phyloP scores from a whole-genome alignment of 768 basidiomycete genomes.

The Rossbeevera mucosa region DNA sequence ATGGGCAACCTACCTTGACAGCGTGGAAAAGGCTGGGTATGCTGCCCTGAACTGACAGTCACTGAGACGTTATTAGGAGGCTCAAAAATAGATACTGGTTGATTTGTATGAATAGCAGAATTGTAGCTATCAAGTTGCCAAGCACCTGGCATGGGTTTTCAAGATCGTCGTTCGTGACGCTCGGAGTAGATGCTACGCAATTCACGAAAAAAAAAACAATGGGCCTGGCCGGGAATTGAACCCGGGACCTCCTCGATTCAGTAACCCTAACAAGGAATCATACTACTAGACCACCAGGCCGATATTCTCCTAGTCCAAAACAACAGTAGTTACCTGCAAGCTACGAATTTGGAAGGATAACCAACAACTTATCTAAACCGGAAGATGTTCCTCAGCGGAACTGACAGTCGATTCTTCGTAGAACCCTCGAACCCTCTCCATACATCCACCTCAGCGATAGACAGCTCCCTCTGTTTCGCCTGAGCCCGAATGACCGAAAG shows the following conservation, averaged over 20 bases:
- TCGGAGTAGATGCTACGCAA: too few relatives aligned
- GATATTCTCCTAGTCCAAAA: rapidly evolving
- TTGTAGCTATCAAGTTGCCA: background rate
- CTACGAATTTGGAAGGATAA: background rate
- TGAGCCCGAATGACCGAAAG: slow-evolving; percentile 1
- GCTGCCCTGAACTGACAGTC: slow-evolving; percentile 21
- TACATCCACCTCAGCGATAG: slow-evolving; percentile 14
- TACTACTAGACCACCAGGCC: slow-evolving; percentile 52
- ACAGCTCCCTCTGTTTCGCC: slow-evolving; percentile 13
- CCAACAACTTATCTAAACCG: slow-evolving; percentile 31
- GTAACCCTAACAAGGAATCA: slow-evolving; percentile 49
- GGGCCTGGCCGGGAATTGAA: slow-evolving; percentile 57
- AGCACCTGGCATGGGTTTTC: background rate
- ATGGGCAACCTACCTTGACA: slow-evolving; percentile 34
- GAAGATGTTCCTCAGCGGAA: slow-evolving; percentile 31
- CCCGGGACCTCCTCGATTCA: slow-evolving; percentile 55
- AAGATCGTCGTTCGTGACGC: background rate
- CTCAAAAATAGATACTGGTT: background rate
- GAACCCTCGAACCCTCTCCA: slow-evolving; percentile 25
- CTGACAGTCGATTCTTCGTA: slow-evolving; percentile 24
- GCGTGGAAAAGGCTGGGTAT: slow-evolving; percentile 30
- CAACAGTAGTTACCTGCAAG: background rate
- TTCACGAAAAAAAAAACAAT: too few relatives aligned
- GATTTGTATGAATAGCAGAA: slow-evolving; percentile 1
- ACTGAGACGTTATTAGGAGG: background rate